These are phyloP conservation scores for Picochlorum sp. DNA, from an alignment of 139 green algal genomes.

Conservation along the genomic window DNA sequence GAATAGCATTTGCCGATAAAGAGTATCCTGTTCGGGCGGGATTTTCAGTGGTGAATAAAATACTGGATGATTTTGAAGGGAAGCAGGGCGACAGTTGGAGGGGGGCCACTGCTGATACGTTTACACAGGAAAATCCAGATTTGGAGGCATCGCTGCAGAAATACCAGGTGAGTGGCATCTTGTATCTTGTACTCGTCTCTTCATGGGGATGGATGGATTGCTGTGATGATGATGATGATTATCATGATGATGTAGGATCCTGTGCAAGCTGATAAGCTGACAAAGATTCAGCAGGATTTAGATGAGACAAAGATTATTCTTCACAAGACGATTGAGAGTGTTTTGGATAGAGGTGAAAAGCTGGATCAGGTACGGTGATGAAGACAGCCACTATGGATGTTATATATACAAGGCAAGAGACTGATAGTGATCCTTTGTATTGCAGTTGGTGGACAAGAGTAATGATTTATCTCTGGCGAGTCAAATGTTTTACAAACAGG, in stretches of 20 bases:
- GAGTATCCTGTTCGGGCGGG: slow-evolving; percentile 88
- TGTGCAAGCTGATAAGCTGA: slow-evolving; percentile 88
- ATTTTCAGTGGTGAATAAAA: slow-evolving; percentile 88
- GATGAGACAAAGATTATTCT: slow-evolving; percentile 89
- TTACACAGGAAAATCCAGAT: slow-evolving; percentile 32
- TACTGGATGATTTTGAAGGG: slow-evolving; percentile 59
- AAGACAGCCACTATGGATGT: no score
- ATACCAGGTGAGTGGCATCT: slow-evolving; percentile 63
- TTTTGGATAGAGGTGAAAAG: slow-evolving; percentile 94
- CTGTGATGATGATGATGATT: no score
- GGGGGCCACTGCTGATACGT: slow-evolving; percentile 45
- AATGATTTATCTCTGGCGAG: slow-evolving; percentile 90
- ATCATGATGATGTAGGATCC: slow-evolving; percentile 61
- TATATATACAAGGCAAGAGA: background rate
- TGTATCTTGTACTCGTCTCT: no score
- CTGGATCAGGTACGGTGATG: slow-evolving; percentile 57
- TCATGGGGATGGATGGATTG: no score
- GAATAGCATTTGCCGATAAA: slow-evolving; percentile 78
- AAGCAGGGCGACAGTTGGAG: slow-evolving; percentile 56
- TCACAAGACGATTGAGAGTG: slow-evolving; percentile 97
- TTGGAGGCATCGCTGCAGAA: slow-evolving; percentile 70
- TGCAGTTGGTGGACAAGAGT: slow-evolving; percentile 87
- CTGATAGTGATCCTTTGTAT: background rate
- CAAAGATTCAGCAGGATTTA: slow-evolving; percentile 94
- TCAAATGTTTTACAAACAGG: slow-evolving; percentile 96